These are phyloP conservation scores for Aspergillus fumigatiaffinis DNA, from an alignment of 2,329 filamentous ascomycete species.

Conservation along the genomic window DNA sequence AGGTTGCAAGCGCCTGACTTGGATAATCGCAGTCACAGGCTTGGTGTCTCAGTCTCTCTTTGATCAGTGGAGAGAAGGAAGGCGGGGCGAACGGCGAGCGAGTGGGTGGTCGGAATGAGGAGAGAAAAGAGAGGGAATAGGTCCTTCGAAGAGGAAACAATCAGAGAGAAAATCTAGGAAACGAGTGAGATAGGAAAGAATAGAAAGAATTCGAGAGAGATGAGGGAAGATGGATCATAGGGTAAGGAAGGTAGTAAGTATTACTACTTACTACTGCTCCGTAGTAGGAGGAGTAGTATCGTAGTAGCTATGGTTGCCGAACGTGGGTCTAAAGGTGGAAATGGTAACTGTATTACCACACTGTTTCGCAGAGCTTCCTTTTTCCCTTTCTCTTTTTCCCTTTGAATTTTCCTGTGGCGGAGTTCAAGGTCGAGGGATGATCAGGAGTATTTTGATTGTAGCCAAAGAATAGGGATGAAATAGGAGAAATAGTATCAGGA, in stretches of 20 bases:
- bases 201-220: constrained; percentile 3
- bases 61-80: neutral
- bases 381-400: neutral
- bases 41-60: constrained; percentile 10
- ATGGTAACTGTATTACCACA: neutral
- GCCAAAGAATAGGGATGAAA: neutral
- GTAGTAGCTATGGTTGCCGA: neutral
- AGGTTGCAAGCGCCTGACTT: constrained; percentile 15
- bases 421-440: neutral
- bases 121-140: neutral
- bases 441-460: neutral
- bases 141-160: neutral
- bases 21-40: constrained; percentile 6
- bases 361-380: neutral
- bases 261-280: neutral
- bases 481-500: neutral
- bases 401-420: neutral
- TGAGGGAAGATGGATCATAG: constrained; percentile 4
- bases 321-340: neutral
- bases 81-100: neutral
- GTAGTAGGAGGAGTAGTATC: neutral
- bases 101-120: neutral
- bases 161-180: neutral
- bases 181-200: constrained; percentile 1
- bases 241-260: constrained; percentile 12